These are phyloP conservation scores for Trichoderma polysporum DNA, from an alignment of 2,329 filamentous ascomycete genomes.

Conservation along the genomic window DNA sequence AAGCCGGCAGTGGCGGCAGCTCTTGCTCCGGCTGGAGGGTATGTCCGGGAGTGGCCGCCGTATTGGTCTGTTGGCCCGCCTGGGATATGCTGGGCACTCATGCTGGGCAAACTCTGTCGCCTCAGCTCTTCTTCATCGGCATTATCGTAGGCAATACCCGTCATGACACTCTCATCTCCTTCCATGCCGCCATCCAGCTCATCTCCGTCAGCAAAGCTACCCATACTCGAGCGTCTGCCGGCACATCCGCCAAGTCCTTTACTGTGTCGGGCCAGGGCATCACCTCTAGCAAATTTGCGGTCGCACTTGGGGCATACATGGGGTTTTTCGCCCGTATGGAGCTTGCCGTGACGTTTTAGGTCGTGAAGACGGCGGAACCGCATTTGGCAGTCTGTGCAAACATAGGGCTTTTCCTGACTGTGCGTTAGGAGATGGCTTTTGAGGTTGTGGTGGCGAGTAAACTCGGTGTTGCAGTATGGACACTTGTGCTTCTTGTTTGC, in stretches of 20 bases:
- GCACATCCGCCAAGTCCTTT: conserved; percentile 96
- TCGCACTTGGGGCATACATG: conserved; percentile 95
- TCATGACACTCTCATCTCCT: conserved; percentile 57
- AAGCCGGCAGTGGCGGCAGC: conserved; percentile 51
- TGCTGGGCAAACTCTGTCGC: conserved; percentile 69
- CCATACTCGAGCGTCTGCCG: conserved; percentile 82
- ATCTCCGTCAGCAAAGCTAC: conserved; percentile 76
- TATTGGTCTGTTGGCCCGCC: conserved; percentile 48
- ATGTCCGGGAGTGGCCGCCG: conserved; percentile 70
- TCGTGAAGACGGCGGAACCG: conserved; percentile 92
- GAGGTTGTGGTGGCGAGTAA: conserved; percentile 94
- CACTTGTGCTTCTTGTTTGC: conserved; percentile 88
- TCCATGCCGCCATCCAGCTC: conserved; percentile 59
- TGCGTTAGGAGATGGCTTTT: conserved; percentile 97
- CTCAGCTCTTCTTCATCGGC: conserved; percentile 63
- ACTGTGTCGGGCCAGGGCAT: conserved; percentile 90
- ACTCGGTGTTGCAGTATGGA: conserved; percentile 93
- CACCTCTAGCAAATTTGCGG: conserved; percentile 89
- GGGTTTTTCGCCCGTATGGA: conserved; percentile 93
- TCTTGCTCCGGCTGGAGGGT: conserved; percentile 65
- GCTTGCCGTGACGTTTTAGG: conserved; percentile 90
- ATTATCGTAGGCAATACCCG: conserved; percentile 56
- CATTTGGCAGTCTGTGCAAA: conserved; percentile 89
- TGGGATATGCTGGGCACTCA: conserved; percentile 69
- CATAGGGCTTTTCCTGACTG: conserved; percentile 96